Percentiles rank a stretch among this genome's conserved stretches.
These are phyloP conservation scores for Cyanidium caldarium DNA, from an alignment of 23 red algal species.

Conservation along the genomic window DNA sequence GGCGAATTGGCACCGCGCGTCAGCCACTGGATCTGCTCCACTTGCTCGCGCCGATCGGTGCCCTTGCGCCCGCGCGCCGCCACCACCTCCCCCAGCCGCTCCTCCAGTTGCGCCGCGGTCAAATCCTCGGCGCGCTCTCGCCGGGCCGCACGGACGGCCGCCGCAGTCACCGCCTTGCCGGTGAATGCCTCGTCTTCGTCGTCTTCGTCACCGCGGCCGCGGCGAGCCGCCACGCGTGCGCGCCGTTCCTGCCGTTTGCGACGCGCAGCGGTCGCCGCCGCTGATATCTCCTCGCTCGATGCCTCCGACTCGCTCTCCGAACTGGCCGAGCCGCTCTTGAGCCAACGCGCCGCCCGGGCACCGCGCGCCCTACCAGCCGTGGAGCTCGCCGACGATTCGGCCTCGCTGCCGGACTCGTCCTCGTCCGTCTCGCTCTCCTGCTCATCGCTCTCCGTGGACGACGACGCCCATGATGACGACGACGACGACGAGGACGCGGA, in stretches of 20 bases:
- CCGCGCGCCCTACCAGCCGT: no score
- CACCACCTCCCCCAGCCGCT: conserved; percentile 56
- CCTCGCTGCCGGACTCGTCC: no score
- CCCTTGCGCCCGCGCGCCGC: conserved; percentile 83
- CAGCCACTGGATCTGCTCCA: conserved; percentile 55
- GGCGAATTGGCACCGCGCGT: conserved; percentile 49
- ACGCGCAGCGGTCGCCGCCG: neutral
- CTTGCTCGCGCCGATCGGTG: conserved; percentile 65
- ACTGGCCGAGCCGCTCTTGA: no score
- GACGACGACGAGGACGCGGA: neutral
- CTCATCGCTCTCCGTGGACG: no score
- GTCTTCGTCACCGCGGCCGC: conserved; percentile 15
- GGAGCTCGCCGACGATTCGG: no score
- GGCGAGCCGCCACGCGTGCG: neutral
- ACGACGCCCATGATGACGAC: neutral
- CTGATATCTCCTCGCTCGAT: neutral
- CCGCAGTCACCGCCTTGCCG: conserved; percentile 13
- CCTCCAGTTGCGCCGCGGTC: conserved; percentile 51
- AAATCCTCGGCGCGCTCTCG: conserved; percentile 57
- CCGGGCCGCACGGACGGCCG: no score
- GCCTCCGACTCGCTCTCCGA: no score
- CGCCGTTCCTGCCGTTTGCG: neutral
- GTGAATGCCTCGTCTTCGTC: conserved; percentile 27
- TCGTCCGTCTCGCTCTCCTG: no score
- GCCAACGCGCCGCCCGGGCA: no score